phyloP scores from a whole-genome alignment of 805 yeast genomes.

The Hemisphaericaspora nanyangensis region DNA sequence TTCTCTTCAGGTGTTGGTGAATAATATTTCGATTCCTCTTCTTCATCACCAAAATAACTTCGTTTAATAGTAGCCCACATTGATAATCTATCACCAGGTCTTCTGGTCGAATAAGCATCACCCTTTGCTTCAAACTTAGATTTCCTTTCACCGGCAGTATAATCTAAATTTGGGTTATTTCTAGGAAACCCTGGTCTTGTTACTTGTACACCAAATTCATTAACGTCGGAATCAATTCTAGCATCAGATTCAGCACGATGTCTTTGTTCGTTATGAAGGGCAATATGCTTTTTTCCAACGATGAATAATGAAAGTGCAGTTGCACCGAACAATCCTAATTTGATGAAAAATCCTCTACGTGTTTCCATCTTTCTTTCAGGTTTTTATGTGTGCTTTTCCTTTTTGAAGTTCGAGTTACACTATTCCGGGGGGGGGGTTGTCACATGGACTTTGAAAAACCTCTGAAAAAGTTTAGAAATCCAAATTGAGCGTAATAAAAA shows the following conservation, averaged over 20 bases:
- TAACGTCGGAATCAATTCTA: constrained; percentile 22
- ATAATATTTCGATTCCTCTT: constrained; percentile 6
- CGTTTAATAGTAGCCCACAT: constrained; percentile 23
- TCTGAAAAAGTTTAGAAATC: too few relatives aligned
- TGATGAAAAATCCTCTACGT: constrained; percentile 29
- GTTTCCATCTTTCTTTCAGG: constrained; percentile 29
- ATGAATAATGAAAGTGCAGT: constrained; percentile 28
- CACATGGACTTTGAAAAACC: too few relatives aligned
- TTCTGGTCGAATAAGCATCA: constrained; percentile 52
- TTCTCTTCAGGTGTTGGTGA: constrained; percentile 7
- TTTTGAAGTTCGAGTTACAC: too few relatives aligned
- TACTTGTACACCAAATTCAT: constrained; percentile 28
- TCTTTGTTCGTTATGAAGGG: constrained; percentile 28
- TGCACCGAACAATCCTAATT: constrained; percentile 29
- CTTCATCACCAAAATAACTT: constrained; percentile 5
- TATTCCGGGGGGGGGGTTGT: too few relatives aligned
- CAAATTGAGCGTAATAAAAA: too few relatives aligned
- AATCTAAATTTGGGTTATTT: constrained; percentile 26
- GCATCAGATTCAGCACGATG: constrained; percentile 36
- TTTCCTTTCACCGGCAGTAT: constrained; percentile 40
- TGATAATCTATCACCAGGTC: constrained; percentile 50
- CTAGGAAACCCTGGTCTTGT: constrained; percentile 55
- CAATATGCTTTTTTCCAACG: constrained; percentile 36
- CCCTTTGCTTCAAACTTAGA: constrained; percentile 71
- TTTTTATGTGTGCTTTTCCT: too few relatives aligned